A percentile compares a stretch with the other conserved stretches of the same genome.
Conservation (phyloP, 768 basidiomycete genomes). For the Boletus pseudo-olivaceus region DNA sequence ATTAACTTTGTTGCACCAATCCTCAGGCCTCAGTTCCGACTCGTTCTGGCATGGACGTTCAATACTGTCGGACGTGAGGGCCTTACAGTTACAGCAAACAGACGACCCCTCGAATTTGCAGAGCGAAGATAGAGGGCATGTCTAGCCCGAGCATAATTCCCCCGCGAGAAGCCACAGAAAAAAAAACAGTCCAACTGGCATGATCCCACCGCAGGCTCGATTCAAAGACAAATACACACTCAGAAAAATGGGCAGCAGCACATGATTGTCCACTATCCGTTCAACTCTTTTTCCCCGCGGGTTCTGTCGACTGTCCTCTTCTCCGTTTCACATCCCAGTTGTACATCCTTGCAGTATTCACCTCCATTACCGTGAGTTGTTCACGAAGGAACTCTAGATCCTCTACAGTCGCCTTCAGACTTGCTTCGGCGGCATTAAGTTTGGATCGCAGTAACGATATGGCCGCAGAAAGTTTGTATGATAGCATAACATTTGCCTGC, state of each 20-base stretch:
- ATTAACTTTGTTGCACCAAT: no score
- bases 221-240: neutral
- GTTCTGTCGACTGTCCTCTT: constrained; percentile 48
- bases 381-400: constrained; percentile 93
- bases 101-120: no score
- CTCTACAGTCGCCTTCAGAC: constrained; percentile 66
- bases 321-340: constrained; percentile 93
- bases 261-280: neutral
- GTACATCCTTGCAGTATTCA: constrained; percentile 91
- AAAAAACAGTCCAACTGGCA: neutral
- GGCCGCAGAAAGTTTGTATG: constrained; percentile 82
- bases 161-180: neutral
- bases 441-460: constrained; percentile 71
- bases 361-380: constrained; percentile 95
- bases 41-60: no score
- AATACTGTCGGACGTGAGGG: no score
- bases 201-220: neutral
- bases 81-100: no score
- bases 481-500: constrained; percentile 97
- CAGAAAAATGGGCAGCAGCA: neutral
- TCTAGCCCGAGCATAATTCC: no score
- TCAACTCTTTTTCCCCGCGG: constrained; percentile 16
- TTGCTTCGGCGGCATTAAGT: constrained; percentile 63
- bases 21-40: no score
- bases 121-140: no score